phyloP scores from a whole-genome alignment of 768 basidiomycete genomes.

The Pulveroboletus frians region DNA sequence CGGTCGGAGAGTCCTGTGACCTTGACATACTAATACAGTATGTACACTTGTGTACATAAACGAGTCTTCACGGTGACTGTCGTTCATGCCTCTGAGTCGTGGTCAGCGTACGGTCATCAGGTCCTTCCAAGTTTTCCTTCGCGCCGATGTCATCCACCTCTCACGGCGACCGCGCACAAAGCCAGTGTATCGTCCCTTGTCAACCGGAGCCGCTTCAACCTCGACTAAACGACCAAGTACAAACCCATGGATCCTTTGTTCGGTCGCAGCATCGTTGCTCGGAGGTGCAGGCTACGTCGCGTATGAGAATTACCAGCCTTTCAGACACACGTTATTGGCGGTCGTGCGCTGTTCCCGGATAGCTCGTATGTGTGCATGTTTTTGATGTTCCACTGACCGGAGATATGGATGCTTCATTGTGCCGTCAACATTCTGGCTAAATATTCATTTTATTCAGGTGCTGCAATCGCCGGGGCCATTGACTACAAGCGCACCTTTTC shows the following conservation, averaged over 20 bases:
- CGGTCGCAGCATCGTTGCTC: constrained; percentile 22
- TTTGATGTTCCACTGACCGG: constrained; percentile 21
- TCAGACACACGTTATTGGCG: constrained; percentile 72
- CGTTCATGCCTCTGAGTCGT: constrained; percentile 15
- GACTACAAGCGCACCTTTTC: constrained; percentile 71
- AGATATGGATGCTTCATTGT: constrained; percentile 18
- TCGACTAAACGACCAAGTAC: constrained; percentile 3
- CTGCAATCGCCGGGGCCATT: constrained; percentile 57
- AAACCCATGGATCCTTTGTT: constrained; percentile 25
- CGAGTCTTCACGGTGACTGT: neutral
- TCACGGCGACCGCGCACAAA: constrained; percentile 6
- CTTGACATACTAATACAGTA: neutral
- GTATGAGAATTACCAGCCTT: constrained; percentile 67
- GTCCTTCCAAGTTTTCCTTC: constrained; percentile 9
- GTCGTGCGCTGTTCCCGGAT: constrained; percentile 74
- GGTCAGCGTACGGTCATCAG: constrained; percentile 11
- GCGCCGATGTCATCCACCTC: neutral
- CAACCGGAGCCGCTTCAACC: constrained; percentile 1
- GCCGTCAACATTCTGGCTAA: neutral
- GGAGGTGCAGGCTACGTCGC: constrained; percentile 37
- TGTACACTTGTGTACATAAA: neutral
- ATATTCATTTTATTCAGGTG: constrained; percentile 35
- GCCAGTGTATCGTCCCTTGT: constrained; percentile 7
- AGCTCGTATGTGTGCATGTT: constrained; percentile 43
- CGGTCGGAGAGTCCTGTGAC: neutral